Evolutionary conservation across 768 basidiomycete genomes (phyloP), one percentile per base, ranked within the genome.

Genomic region (Arthromyces matolae): DNA sequence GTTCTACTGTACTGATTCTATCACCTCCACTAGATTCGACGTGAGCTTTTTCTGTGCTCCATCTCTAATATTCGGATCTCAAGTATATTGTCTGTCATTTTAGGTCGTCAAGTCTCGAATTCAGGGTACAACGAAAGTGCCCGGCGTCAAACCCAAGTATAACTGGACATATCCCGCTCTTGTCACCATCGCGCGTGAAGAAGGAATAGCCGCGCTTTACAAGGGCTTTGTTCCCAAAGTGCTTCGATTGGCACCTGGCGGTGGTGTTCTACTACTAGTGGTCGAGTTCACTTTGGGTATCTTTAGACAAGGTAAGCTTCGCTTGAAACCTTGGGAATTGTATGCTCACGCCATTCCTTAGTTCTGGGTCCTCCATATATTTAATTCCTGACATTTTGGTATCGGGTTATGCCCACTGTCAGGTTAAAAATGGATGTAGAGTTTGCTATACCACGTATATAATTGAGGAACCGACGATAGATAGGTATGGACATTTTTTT

Each of bases 201-300:
- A 96, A 65, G 93, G 93, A 22, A 62, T 84, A 2, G 80, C 69
- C 3, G 92, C 93, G 4, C 72, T 96, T 29, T 96, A 95, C 77
- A 94, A 94, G 64, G 93, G 95, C 27, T 99, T 97, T 66, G 75
- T 89, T 13, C 95, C 95, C 23, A 99, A 99, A 66, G 93, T 96
- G 3, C 77, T 98, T 34, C 81, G 95, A 55, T 78, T 99, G 20
- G 95, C 94, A 10, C 95, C 95, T 0, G 95, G 95, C 35, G 95
- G 95, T 42, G 95, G 95, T 64, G 86, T 99, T 10, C 68, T 99
- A 24, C 72, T 99, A 23, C 78, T 99, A 27, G 94, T 94, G n/a
- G 92, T 94, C 14, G 91, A 93, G 65, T 83, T 89, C 52, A 91
- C 89, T 2, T 66, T 93, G 31, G 81, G 77, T 16, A 58, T 87